Evolutionary conservation across 164 flowering plant species (phyloP), one percentile per base, ranked within the genome.

Genomic region (Platanus orientalis): DNA sequence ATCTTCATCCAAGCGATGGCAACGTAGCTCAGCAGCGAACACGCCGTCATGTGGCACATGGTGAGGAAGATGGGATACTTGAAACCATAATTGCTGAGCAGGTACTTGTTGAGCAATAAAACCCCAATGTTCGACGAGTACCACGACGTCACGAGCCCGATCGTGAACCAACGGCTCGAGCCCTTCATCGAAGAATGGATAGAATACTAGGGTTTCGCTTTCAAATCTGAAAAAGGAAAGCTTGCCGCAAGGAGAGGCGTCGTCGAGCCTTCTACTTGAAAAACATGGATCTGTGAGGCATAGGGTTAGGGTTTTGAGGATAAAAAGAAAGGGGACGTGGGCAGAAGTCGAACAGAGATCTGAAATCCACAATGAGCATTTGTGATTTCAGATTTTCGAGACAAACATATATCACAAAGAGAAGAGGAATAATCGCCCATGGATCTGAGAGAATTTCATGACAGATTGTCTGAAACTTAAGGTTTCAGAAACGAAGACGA

Each of bases 41-140:
- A 80, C 30, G 84, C 84, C n/a, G 76, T 76, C 84, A 80, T 78
- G 61, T 80, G 84, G 55, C n/a, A n/a, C n/a, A n/a, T n/a, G n/a
- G n/a, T n/a, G n/a, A n/a, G n/a, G n/a, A n/a, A n/a, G n/a, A n/a
- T 80, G 34, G 84, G 84, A 60, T 71, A 80, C 76, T 64, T 72
- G 76, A 80, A 80, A 1, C 84, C 84, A 48, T 80, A 80, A 54
- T 76, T 80, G 68, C 75, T 69, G 16, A 80, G 61, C 27, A 80
- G 30, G 49, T 76, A 78, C 77, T 80, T 80, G 73, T 80, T 80
- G 20, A 80, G 60, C 21, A 80, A 54, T 12, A 80, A 66, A 24
- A 80, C 82, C 23, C 84, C 84, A 17, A 80, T 80, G 69, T 80
- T 80, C 24, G 84, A 80, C 16, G 84, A 58, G 62, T 80, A 80